Evolutionary conservation across 1,139 yeast species (phyloP), one percentile per base, ranked within the genome.

Genomic region (Taphrina populina): DNA sequence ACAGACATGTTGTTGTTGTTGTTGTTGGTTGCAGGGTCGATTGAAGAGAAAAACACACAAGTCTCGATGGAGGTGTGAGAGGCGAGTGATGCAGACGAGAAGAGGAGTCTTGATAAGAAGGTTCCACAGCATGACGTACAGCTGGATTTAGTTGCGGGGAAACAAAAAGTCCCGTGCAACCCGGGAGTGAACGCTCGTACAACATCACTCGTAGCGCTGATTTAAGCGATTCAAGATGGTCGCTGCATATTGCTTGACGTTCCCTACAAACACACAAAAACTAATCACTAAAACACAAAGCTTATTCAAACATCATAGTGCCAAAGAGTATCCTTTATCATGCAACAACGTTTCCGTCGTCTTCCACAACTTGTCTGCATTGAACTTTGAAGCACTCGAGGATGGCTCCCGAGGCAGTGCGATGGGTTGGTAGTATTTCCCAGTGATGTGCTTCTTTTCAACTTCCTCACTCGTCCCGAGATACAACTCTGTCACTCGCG

Each of bases 381-480:
- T 39, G 17, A 13, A 30, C 20, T 21, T 19, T n/a, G n/a, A 33
- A 3, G 46, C 47, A 5, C 26, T 13, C 11, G 5, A 10, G 7
- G 24, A n/a, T 6, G 56, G 49, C 27, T 17, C 6, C 10, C 11
- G 30, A 34, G 13, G 24, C 15, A 39, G n/a, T 8, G 56, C 56
- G 13, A 51, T 30, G 5, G 56, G 56, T 34, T 20, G 32, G 11
- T 24, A 46, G 27, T 54, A 54, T 15, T 45, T 36, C 17, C 58
- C 58, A 19, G 40, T 27, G 41, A 54, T 49, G n/a, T 30, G 15
- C 15, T 54, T 13, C 5, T 27, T 19, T 13, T 33, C 29, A 21
- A 54, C 21, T 24, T 54, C 58, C 13, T 13, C 7, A 10, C 47
- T 19, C 5, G 47, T 44, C 13, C 41, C 58, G 2, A 51, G 54